These are phyloP conservation scores for Aspergillus ostianus DNA, from an alignment of 495 filamentous ascomycete genomes.

Conservation along the genomic window DNA sequence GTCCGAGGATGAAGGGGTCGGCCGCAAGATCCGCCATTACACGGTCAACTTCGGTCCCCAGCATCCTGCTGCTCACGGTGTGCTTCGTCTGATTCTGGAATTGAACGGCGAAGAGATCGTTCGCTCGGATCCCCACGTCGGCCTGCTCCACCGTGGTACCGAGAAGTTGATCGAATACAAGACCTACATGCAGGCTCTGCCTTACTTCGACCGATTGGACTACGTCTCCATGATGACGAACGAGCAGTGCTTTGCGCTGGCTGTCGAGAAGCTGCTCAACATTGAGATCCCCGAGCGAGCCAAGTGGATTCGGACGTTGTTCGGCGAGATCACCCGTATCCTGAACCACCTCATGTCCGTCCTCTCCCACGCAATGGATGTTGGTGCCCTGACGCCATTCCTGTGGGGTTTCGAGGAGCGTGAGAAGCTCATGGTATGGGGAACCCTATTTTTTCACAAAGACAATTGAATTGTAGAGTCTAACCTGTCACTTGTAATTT, in stretches of 20 bases:
- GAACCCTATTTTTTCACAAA: background rate
- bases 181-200: slow-evolving; percentile 96
- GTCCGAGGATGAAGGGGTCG: slow-evolving; percentile 51
- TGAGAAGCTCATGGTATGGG: slow-evolving; percentile 95
- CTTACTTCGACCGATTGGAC: slow-evolving; percentile 98
- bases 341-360: slow-evolving; percentile 99
- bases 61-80: slow-evolving; percentile 97
- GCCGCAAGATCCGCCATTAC: slow-evolving; percentile 95
- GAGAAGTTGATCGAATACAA: slow-evolving; percentile 99
- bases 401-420: slow-evolving; percentile 99
- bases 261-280: slow-evolving; percentile 97
- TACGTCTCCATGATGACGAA: slow-evolving; percentile 99
- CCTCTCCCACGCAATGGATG: slow-evolving; percentile 98
- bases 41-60: slow-evolving; percentile 99
- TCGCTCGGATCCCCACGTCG: slow-evolving; percentile 94
- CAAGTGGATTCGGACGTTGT: slow-evolving; percentile 96
- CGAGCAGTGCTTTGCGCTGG: slow-evolving; percentile 94
- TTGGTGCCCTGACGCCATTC: slow-evolving; percentile 97
- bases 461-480: background rate
- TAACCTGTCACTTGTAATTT: background rate
- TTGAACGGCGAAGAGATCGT: slow-evolving; percentile 98
- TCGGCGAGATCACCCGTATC: slow-evolving; percentile 92
- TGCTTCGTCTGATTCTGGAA: slow-evolving; percentile 96
- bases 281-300: slow-evolving; percentile 93
- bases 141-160: slow-evolving; percentile 92